Percentiles rank a stretch among this genome's conserved stretches.
These are phyloP conservation scores for Metarhizium rileyi DNA, from an alignment of 2,329 filamentous ascomycete species.

Conservation along the genomic window DNA sequence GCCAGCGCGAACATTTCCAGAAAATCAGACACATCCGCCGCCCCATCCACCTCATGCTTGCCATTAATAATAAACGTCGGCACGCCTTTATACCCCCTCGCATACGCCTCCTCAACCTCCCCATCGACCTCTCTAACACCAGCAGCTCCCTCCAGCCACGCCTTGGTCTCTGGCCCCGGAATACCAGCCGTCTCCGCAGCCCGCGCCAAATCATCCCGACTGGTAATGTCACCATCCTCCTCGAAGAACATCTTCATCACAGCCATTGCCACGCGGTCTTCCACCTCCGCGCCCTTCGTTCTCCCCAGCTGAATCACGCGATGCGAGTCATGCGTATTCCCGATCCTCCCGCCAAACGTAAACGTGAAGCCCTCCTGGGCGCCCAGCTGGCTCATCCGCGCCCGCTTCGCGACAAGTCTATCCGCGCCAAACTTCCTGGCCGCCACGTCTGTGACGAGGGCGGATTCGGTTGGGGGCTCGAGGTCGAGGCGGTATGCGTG, in stretches of 20 bases:
- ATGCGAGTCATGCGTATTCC: slow-evolving; percentile 73
- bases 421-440: slow-evolving; percentile 56
- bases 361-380: slow-evolving; percentile 62
- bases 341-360: slow-evolving; percentile 58
- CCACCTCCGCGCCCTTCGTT: slow-evolving; percentile 31
- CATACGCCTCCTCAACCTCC: slow-evolving; percentile 43
- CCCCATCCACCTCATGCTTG: slow-evolving; percentile 57
- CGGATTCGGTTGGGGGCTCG: slow-evolving; percentile 40
- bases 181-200: slow-evolving; percentile 46
- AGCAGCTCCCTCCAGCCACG: slow-evolving; percentile 42
- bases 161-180: slow-evolving; percentile 38
- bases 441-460: slow-evolving; percentile 43
- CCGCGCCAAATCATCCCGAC: slow-evolving; percentile 37
- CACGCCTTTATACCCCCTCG: slow-evolving; percentile 52
- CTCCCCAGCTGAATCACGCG: slow-evolving; percentile 62
- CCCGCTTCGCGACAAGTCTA: slow-evolving; percentile 45
- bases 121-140: slow-evolving; percentile 49
- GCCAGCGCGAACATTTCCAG: slow-evolving; percentile 49
- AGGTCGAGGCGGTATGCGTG: slow-evolving; percentile 63
- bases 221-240: slow-evolving; percentile 53
- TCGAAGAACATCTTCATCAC: slow-evolving; percentile 61
- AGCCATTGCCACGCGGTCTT: slow-evolving; percentile 51
- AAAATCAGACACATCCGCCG: slow-evolving; percentile 60
- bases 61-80: slow-evolving; percentile 68
- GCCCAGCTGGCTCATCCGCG: slow-evolving; percentile 49